These are phyloP conservation scores for Biscogniauxia marginata DNA, from an alignment of 2,329 filamentous ascomycete species.

Conservation along the genomic window DNA sequence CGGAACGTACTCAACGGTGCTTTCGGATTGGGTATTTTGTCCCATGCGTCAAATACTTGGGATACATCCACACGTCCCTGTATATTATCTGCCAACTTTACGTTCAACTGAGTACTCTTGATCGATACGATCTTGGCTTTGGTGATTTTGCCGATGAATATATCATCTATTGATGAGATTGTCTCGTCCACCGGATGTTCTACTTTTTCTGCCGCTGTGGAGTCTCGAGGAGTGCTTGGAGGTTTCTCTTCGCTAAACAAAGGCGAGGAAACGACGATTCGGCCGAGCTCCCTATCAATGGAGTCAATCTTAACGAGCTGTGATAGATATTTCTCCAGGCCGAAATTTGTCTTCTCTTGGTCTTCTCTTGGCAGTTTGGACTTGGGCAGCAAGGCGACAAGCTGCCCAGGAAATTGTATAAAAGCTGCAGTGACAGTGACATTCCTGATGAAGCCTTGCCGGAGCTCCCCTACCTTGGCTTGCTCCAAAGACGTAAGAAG, in stretches of 20 bases:
- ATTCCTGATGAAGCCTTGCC: constrained; percentile 81
- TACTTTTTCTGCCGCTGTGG: constrained; percentile 38
- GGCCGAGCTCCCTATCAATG: constrained; percentile 66
- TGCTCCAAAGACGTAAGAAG: constrained; percentile 73
- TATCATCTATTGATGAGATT: constrained; percentile 66
- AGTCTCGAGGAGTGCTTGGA: constrained; percentile 33
- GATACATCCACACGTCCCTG: constrained; percentile 93
- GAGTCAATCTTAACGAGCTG: constrained; percentile 70
- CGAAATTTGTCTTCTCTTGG: constrained; percentile 69
- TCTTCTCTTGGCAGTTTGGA: constrained; percentile 72
- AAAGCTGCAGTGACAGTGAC: constrained; percentile 80
- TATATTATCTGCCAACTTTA: constrained; percentile 80
- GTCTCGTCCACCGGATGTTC: constrained; percentile 58
- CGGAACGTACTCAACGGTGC: constrained; percentile 74
- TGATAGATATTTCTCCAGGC: constrained; percentile 73
- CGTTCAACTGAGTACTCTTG: constrained; percentile 90
- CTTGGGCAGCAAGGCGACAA: constrained; percentile 79
- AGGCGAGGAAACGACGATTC: constrained; percentile 59
- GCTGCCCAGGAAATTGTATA: constrained; percentile 77
- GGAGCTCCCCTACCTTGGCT: constrained; percentile 64
- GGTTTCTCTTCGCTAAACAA: constrained; percentile 44
- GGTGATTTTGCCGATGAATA: constrained; percentile 68
- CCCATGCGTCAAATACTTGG: constrained; percentile 84
- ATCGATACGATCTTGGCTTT: constrained; percentile 80
- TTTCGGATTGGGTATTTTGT: constrained; percentile 81